These are phyloP conservation scores for Aureobasidium sp. DNA, from an alignment of 2,329 filamentous ascomycete species.

Conservation along the genomic window DNA sequence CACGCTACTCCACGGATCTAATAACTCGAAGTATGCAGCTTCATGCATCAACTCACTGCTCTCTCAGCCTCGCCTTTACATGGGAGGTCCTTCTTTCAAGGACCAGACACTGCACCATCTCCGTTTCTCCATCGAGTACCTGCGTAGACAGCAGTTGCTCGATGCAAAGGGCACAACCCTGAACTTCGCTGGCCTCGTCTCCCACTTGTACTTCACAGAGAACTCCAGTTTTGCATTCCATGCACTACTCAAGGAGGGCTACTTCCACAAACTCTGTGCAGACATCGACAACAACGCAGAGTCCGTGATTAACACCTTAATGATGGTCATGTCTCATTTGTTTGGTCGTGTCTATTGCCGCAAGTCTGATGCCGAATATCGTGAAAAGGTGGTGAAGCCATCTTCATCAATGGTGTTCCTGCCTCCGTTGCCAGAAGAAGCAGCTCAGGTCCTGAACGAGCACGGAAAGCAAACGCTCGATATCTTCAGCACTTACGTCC, in stretches of 20 bases:
- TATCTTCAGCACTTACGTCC: conserved; percentile 61
- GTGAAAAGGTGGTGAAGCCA: conserved; percentile 41
- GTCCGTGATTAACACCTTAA: conserved; percentile 48
- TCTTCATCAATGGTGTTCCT: conserved; percentile 59
- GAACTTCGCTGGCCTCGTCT: conserved; percentile 63
- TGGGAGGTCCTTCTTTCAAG: conserved; percentile 60
- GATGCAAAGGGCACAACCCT: conserved; percentile 53
- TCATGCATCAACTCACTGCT: conserved; percentile 58
- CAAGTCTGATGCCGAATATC: conserved; percentile 39
- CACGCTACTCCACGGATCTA: conserved; percentile 57
- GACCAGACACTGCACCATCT: conserved; percentile 67
- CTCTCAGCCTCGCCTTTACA: conserved; percentile 60
- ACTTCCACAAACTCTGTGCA: conserved; percentile 57
- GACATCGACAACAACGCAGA: conserved; percentile 45
- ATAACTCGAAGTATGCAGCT: conserved; percentile 53
- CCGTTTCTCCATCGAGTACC: conserved; percentile 73
- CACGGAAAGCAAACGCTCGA: conserved; percentile 60
- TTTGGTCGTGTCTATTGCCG: conserved; percentile 54
- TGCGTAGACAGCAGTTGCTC: conserved; percentile 60
- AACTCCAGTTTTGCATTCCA: conserved; percentile 71
- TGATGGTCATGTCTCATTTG: conserved; percentile 62
- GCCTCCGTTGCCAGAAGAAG: conserved; percentile 51
- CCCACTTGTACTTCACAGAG: conserved; percentile 69
- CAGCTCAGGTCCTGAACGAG: conserved; percentile 45
- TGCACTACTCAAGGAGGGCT: conserved; percentile 61